Evolutionary conservation across 768 basidiomycete genomes (phyloP).

Genomic region (Rhodotorula graminis): DNA sequence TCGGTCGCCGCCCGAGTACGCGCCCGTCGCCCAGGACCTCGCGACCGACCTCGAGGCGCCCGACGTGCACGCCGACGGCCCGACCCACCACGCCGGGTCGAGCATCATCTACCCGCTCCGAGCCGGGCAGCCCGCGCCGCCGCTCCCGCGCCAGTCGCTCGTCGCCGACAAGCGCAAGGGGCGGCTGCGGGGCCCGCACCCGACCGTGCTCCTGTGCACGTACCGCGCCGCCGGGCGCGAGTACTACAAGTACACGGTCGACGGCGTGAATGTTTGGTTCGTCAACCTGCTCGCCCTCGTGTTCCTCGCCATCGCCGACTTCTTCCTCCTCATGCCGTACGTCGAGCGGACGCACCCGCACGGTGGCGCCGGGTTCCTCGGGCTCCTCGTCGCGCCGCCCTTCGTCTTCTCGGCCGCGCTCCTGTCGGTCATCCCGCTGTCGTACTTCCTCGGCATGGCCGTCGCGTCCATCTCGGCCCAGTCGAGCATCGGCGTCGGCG

Average conservation of each 20-base stretch:
- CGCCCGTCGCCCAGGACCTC: conserved; percentile 46
- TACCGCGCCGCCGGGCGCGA: conserved; percentile 83
- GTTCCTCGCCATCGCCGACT: conserved; percentile 90
- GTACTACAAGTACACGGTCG: conserved; percentile 98
- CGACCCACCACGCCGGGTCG: conserved; percentile 23
- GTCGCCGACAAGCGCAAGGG: conserved; percentile 38
- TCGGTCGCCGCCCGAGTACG: conserved; percentile 64
- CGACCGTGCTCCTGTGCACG: conserved; percentile 84
- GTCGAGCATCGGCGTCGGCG: conserved; percentile 97
- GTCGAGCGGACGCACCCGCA: conserved; percentile 54
- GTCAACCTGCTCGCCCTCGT: conserved; percentile 89
- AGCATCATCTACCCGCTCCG: conserved; percentile 46
- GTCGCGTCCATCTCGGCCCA: conserved; percentile 98
- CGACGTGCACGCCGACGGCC: conserved; percentile 4
- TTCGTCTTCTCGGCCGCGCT: conserved; percentile 79
- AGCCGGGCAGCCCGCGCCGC: conserved; percentile 82
- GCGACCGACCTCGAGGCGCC: conserved; percentile 6
- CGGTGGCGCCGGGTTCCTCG: conserved; percentile 48
- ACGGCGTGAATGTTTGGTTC: conserved; percentile 97
- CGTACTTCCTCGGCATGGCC: conserved; percentile 99
- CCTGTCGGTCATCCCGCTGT: conserved; percentile 88
- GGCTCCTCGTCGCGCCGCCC: conserved; percentile 67
- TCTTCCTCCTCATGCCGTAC: conserved; percentile 66
- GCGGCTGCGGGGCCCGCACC: conserved; percentile 51
- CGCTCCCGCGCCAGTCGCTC: conserved; percentile 39